These are phyloP conservation scores for Trametes maxima DNA, from an alignment of 768 basidiomycete species.

Conservation along the genomic window DNA sequence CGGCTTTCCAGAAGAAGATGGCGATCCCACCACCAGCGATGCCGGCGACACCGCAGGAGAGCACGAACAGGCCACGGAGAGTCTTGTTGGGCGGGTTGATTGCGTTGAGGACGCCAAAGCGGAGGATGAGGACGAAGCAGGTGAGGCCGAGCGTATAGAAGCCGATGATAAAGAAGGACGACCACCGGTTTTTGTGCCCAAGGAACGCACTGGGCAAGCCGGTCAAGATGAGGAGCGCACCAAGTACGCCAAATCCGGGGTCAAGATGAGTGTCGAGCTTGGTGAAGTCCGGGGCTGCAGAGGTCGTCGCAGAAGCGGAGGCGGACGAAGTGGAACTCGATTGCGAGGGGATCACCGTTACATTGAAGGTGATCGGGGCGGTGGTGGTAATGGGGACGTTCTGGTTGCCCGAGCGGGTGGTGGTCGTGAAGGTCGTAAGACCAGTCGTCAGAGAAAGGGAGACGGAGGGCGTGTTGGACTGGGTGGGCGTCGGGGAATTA, in stretches of 20 bases:
- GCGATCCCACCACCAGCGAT: slow-evolving; percentile 81
- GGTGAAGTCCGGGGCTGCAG: slow-evolving; percentile 40
- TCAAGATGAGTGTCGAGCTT: slow-evolving; percentile 68
- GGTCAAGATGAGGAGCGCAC: slow-evolving; percentile 84
- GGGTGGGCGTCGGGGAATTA: slow-evolving; percentile 30
- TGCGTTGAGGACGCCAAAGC: slow-evolving; percentile 84
- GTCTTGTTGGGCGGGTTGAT: slow-evolving; percentile 79
- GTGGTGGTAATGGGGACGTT: slow-evolving; percentile 53
- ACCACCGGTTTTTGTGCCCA: slow-evolving; percentile 97
- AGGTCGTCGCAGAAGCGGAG: slow-evolving; percentile 45
- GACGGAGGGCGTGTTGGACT: slow-evolving; percentile 33
- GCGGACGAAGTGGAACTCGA: slow-evolving; percentile 44
- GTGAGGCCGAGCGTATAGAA: slow-evolving; percentile 88
- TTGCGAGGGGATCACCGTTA: slow-evolving; percentile 56
- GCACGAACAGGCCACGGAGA: slow-evolving; percentile 87
- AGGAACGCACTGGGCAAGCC: slow-evolving; percentile 89
- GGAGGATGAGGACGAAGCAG: slow-evolving; percentile 85
- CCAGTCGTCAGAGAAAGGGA: slow-evolving; percentile 60
- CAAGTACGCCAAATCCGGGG: slow-evolving; percentile 88
- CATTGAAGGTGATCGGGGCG: slow-evolving; percentile 63
- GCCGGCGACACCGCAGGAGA: slow-evolving; percentile 79
- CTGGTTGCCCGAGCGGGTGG: slow-evolving; percentile 50
- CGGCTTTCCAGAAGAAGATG: slow-evolving; percentile 92
- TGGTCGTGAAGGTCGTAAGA: slow-evolving; percentile 51
- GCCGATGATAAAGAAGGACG: slow-evolving; percentile 90